Base-by-base conservation (phyloP, 2,329 filamentous ascomycete species). In the Ceratocystis albifundus region DNA sequence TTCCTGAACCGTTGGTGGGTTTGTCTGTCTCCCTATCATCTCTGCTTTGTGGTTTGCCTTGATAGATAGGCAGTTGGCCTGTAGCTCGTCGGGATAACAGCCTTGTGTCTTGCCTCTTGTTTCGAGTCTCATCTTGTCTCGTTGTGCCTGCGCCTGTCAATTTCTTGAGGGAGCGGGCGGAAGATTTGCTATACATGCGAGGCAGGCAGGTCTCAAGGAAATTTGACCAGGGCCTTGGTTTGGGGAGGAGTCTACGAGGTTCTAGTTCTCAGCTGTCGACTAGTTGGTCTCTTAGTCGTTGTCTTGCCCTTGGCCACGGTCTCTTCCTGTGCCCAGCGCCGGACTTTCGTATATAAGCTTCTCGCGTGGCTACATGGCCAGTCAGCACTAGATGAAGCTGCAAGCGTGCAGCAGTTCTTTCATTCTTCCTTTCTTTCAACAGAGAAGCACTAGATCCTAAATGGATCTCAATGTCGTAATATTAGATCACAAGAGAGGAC, bases 401-500 rank as follows among this genome's bases (percentile, higher is more conserved):
- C 53, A 57, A 57, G 32, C 28, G 53, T 57, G 53, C 25, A n/a
- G 53, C 25, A n/a, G 28, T 6, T 20, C 20, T 57, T 32, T 32
- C 5, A 32, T 8, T 41, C 10, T 41, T 41, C 36, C 3, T 41
- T 41, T 41, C 36, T 4, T 41, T 15, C 36, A 41, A 41, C 36
- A 15, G 36, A 41, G 28, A 28, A 1, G 12, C 12, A 57, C 53
- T 57, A 57, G 12, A 57, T 57, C 53, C 53, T 15, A 12, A 30
- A 57, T 17, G 22, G 53, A 57, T 57, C 53, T 57, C 53, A 57
- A 57, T 57, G 53, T 57, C 28, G 53, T 28, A 57, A 57, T 57
- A 57, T 57, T 57, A 30, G 53, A 32, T 30, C 28, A 17, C 53
- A 32, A 57, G 53, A 57, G 15, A 32, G 22, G 22, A 55, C 44